Evolutionary conservation across 768 basidiomycete species (phyloP).

Genomic region (Mycena galericulata): DNA sequence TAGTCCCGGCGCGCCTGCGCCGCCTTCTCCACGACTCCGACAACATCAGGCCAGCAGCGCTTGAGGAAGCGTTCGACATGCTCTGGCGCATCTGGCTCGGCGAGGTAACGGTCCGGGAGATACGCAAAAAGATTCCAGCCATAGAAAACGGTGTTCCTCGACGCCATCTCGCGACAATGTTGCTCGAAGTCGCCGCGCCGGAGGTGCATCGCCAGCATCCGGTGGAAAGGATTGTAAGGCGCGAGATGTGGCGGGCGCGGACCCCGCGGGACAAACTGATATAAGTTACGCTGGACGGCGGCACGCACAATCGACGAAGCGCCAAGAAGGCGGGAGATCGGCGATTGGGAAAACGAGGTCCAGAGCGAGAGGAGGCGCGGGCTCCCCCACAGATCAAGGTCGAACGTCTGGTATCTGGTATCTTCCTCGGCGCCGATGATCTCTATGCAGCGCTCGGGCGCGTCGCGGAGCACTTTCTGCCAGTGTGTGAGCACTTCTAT

Average conservation of each 20-base stretch:
- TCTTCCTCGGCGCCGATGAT: conserved; percentile 52
- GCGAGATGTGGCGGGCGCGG: conserved; percentile 41
- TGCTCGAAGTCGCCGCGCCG: conserved; percentile 64
- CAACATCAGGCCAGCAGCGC: conserved; percentile 60
- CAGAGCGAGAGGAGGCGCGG: conserved; percentile 55
- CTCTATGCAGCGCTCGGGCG: conserved; percentile 47
- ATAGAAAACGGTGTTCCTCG: conserved; percentile 58
- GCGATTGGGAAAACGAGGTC: conserved; percentile 56
- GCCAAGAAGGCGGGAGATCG: conserved; percentile 54
- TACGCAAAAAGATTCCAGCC: conserved; percentile 60
- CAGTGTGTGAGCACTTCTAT: conserved; percentile 34
- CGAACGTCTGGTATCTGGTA: conserved; percentile 56
- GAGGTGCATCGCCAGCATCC: conserved; percentile 63
- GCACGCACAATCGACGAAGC: conserved; percentile 57
- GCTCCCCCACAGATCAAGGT: conserved; percentile 57
- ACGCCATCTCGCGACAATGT: conserved; percentile 55
- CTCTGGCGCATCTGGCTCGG: conserved; percentile 49
- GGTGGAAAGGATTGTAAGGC: conserved; percentile 53
- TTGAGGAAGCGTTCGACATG: too few species aligned
- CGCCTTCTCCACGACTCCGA: conserved; percentile 55
- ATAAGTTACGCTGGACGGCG: conserved; percentile 36
- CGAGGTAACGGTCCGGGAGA: conserved; percentile 59
- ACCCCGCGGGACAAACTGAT: conserved; percentile 51
- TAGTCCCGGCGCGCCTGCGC: conserved; percentile 54
- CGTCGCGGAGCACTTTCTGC: conserved; percentile 35